A percentile compares a stretch with the other conserved stretches of the same genome.
phyloP scores from a whole-genome alignment of 495 filamentous ascomycete species.

The Chaetomium tenue region DNA sequence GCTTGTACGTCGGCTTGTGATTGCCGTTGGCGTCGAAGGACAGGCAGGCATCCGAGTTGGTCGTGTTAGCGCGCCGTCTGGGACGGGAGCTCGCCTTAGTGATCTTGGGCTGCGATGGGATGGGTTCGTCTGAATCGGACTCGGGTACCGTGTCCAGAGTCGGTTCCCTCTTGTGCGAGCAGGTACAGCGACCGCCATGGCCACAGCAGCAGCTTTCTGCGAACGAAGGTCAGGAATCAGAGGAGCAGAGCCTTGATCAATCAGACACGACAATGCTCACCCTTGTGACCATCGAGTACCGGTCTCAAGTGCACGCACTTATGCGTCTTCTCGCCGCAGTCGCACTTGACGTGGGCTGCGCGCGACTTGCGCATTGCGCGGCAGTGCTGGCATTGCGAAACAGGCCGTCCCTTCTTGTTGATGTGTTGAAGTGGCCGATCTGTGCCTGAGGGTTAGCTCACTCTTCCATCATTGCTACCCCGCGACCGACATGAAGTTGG shows the following conservation, averaged over 20 bases:
- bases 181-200: slow-evolving; percentile 89
- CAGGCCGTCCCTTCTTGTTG: slow-evolving; percentile 96
- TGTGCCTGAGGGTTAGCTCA: slow-evolving; percentile 44
- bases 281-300: slow-evolving; percentile 54
- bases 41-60: slow-evolving; percentile 77
- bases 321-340: slow-evolving; percentile 88
- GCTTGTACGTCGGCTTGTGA: slow-evolving; percentile 88
- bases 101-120: slow-evolving; percentile 43
- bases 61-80: slow-evolving; percentile 65
- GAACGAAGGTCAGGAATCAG: slow-evolving; percentile 51
- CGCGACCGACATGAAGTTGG: slow-evolving; percentile 22
- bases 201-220: slow-evolving; percentile 82
- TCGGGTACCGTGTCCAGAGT: slow-evolving; percentile 72
- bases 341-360: slow-evolving; percentile 92
- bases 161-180: slow-evolving; percentile 84
- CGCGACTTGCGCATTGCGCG: slow-evolving; percentile 96
- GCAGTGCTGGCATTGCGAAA: slow-evolving; percentile 98
- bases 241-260: slow-evolving; percentile 41
- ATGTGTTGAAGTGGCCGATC: slow-evolving; percentile 93
- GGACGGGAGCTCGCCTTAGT: slow-evolving; percentile 59
- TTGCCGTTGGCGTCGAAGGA: slow-evolving; percentile 90
- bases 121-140: slow-evolving; percentile 54
- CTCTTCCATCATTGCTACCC: slow-evolving; percentile 13
- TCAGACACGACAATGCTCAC: slow-evolving; percentile 46
- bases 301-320: slow-evolving; percentile 64